Evolutionary conservation across 2,329 filamentous ascomycete species (phyloP).

Genomic region (Monosporascus sp.): DNA sequence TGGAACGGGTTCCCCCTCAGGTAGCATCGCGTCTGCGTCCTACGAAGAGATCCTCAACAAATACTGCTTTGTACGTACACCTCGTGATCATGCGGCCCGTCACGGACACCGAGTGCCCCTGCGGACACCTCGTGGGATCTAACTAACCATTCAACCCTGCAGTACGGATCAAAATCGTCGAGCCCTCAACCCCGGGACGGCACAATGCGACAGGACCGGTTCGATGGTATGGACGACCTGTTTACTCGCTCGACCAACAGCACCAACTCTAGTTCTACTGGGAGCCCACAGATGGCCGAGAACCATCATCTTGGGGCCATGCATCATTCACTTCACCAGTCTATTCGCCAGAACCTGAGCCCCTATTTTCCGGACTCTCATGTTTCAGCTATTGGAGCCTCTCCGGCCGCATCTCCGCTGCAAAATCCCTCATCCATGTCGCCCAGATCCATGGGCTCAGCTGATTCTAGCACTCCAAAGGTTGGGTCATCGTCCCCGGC

Average conservation of each 20-base stretch:
- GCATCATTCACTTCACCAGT: slow-evolving; percentile 38
- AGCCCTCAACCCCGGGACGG: slow-evolving; percentile 46
- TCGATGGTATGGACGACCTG: slow-evolving; percentile 36
- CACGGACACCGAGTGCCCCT: slow-evolving; percentile 10
- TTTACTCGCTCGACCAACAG: slow-evolving; percentile 27
- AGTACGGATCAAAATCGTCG: slow-evolving; percentile 58
- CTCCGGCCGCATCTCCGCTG: slow-evolving; percentile 29
- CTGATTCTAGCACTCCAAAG: slow-evolving; percentile 27
- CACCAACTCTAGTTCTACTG: slow-evolving; percentile 30
- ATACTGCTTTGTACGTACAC: slow-evolving; percentile 97
- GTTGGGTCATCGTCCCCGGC: slow-evolving; percentile 38
- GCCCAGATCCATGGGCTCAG: slow-evolving; percentile 26
- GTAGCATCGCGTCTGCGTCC: slow-evolving; percentile 71
- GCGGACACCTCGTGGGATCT: slow-evolving; percentile 6
- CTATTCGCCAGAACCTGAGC: slow-evolving; percentile 27
- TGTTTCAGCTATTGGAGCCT: slow-evolving; percentile 25
- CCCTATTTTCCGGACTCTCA: slow-evolving; percentile 30
- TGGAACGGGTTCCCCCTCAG: slow-evolving; percentile 45
- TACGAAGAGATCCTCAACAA: slow-evolving; percentile 98
- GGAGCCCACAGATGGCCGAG: slow-evolving; percentile 31
- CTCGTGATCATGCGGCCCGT: slow-evolving; percentile 13
- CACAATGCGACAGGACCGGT: slow-evolving; percentile 36
- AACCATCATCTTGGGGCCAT: slow-evolving; percentile 31
- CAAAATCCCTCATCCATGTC: slow-evolving; percentile 15
- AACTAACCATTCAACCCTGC: slow-evolving; percentile 21